Conservation (phyloP, 2,329 filamentous ascomycete genomes). For the Verticillium dahliae region DNA sequence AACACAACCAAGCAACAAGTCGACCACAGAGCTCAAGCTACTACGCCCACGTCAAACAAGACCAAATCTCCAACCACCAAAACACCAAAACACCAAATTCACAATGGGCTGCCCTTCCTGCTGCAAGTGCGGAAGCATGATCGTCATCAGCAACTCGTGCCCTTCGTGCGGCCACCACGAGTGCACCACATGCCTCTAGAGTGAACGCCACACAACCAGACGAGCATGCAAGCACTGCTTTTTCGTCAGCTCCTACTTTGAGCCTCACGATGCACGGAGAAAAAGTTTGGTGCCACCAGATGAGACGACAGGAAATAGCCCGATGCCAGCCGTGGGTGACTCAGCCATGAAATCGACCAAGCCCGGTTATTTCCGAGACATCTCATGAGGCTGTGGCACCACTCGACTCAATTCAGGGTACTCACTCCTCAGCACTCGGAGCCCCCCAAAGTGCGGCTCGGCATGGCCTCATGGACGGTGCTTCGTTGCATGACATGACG, state of each 20-base stretch:
- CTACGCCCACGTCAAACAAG: background rate
- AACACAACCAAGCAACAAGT: background rate
- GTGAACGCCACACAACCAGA: background rate
- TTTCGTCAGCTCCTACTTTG: background rate
- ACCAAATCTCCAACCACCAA: slow-evolving; percentile 1
- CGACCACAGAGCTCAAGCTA: slow-evolving; percentile 1
- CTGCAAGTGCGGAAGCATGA: slow-evolving; percentile 49
- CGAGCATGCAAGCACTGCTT: background rate
- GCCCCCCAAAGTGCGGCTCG: background rate
- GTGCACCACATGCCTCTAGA: slow-evolving; percentile 37
- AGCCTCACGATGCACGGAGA: background rate
- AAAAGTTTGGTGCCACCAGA: background rate
- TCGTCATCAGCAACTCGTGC: slow-evolving; percentile 51
- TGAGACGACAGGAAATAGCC: background rate
- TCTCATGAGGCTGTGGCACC: background rate
- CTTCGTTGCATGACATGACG: background rate
- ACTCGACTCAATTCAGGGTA: background rate
- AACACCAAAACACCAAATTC: slow-evolving; percentile 5
- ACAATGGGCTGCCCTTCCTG: slow-evolving; percentile 44
- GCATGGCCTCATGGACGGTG: background rate
- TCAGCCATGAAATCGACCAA: background rate
- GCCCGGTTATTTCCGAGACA: background rate
- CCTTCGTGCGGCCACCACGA: slow-evolving; percentile 42
- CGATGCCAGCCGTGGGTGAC: background rate
- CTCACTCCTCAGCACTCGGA: too few species aligned